These are phyloP conservation scores for Telfairia occidentalis DNA, from an alignment of 331 rosid species.

Conservation along the genomic window DNA sequence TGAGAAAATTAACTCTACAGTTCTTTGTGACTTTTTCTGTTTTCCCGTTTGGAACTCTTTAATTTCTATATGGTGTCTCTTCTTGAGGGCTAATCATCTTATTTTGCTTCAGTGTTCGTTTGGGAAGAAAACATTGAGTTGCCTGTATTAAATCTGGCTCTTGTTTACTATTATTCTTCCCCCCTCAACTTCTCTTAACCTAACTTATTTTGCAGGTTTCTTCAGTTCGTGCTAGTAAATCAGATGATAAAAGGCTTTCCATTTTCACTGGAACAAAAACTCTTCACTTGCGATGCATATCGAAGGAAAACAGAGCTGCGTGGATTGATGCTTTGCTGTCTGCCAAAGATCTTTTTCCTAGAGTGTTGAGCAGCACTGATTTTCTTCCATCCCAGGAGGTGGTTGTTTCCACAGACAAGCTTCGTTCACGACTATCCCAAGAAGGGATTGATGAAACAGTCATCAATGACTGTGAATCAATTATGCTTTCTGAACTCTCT, in stretches of 20 bases:
- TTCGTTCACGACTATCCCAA: slow-evolving; percentile 55
- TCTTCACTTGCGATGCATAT: slow-evolving; percentile 73
- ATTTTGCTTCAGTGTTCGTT: not conserved
- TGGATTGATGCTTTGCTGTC: slow-evolving; percentile 87
- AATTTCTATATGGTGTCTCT: not conserved
- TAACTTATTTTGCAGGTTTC: slow-evolving; percentile 65
- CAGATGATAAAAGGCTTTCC: slow-evolving; percentile 89
- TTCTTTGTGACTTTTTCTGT: not conserved
- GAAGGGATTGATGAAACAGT: slow-evolving; percentile 65
- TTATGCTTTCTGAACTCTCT: slow-evolving; percentile 79
- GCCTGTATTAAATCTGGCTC: not conserved
- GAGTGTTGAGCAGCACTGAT: slow-evolving; percentile 58
- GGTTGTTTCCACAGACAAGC: slow-evolving; percentile 82
- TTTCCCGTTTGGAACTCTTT: not conserved
- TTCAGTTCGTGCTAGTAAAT: slow-evolving; percentile 90
- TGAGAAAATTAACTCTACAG: not conserved
- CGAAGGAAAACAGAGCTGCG: slow-evolving; percentile 73
- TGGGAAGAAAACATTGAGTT: not conserved
- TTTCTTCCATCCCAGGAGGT: slow-evolving; percentile 66
- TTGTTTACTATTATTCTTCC: not conserved
- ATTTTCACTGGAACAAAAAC: slow-evolving; percentile 93
- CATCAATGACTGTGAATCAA: slow-evolving; percentile 77
- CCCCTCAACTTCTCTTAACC: slow-evolving; percentile 16
- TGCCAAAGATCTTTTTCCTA: slow-evolving; percentile 86
- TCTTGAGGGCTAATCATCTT: not conserved